These are phyloP conservation scores for Elongisporangium undulatum DNA, from an alignment of 352 stramenopile species.

Conservation along the genomic window DNA sequence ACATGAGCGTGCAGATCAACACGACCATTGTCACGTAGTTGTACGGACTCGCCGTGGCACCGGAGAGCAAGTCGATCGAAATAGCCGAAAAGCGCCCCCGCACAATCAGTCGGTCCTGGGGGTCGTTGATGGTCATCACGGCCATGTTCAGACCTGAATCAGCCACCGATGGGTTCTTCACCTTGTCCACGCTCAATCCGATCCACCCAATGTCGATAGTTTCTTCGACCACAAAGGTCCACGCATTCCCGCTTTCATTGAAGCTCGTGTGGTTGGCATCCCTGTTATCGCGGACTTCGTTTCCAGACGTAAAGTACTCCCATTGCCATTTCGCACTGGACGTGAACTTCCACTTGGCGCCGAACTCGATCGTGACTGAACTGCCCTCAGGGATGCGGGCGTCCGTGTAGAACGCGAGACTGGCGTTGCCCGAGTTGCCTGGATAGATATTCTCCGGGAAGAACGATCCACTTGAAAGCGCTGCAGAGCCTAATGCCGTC, in stretches of 20 bases:
- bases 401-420: slow-evolving; percentile 70
- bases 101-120: slow-evolving; percentile 48
- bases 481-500: slow-evolving; percentile 31
- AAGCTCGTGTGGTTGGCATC: slow-evolving; percentile 5
- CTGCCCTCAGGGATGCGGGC: slow-evolving; percentile 47
- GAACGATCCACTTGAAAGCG: slow-evolving; percentile 69
- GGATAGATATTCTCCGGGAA: slow-evolving; percentile 83
- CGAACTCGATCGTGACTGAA: slow-evolving; percentile 54
- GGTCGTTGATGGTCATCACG: slow-evolving; percentile 48
- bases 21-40: slow-evolving; percentile 88
- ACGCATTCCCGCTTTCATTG: slow-evolving; percentile 35
- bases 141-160: slow-evolving; percentile 70
- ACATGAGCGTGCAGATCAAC: slow-evolving; percentile 73
- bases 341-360: slow-evolving; percentile 59
- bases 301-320: slow-evolving; percentile 29
- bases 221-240: slow-evolving; percentile 47
- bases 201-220: slow-evolving; percentile 69
- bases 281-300: not conserved
- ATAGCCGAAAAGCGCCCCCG: slow-evolving; percentile 65
- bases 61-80: slow-evolving; percentile 57
- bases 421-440: slow-evolving; percentile 74
- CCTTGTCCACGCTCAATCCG: slow-evolving; percentile 49
- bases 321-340: slow-evolving; percentile 44
- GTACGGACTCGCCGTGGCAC: slow-evolving; percentile 73
- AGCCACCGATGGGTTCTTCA: slow-evolving; percentile 69